Evolutionary conservation across 176 grass and related monocot genomes (phyloP).

Genomic region (Aegilops bicornis): DNA sequence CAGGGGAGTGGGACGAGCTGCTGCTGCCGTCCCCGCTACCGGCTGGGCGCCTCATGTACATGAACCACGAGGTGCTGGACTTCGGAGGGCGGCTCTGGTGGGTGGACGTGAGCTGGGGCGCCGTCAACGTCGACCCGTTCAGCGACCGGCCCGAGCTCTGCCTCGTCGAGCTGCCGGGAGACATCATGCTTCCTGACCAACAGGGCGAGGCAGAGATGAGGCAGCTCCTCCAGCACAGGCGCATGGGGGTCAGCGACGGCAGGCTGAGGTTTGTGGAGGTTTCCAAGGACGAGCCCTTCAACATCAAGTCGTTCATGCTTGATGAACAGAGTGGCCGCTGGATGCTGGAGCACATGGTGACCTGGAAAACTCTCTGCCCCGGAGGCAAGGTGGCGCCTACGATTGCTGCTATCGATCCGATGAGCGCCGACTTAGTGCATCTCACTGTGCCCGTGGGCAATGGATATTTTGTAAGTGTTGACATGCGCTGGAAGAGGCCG

Average conservation of each 20-base stretch:
- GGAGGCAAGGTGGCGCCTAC: background rate
- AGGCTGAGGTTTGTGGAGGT: slow-evolving; percentile 26
- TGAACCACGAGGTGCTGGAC: background rate
- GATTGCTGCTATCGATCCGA: background rate
- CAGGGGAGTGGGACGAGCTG: background rate
- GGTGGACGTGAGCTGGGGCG: slow-evolving; percentile 4
- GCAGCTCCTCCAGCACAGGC: background rate
- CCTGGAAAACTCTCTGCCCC: background rate
- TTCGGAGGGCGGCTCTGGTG: background rate
- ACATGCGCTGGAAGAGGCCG: background rate
- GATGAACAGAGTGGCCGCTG: background rate
- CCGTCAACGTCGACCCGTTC: background rate
- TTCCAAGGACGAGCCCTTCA: background rate
- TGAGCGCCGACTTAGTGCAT: background rate
- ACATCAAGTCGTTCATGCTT: background rate
- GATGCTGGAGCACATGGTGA: slow-evolving; percentile 18
- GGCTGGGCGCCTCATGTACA: background rate
- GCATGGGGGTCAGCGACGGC: slow-evolving; percentile 9
- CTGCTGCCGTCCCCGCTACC: background rate
- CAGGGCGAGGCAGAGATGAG: background rate
- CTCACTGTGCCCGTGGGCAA: background rate
- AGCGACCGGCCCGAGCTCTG: background rate
- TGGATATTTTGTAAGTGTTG: background rate
- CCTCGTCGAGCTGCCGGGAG: slow-evolving; percentile 20
- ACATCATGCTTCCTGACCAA: background rate